Evolutionary conservation across 2,329 filamentous ascomycete genomes (phyloP).

Genomic region (Seiridium cupressi): DNA sequence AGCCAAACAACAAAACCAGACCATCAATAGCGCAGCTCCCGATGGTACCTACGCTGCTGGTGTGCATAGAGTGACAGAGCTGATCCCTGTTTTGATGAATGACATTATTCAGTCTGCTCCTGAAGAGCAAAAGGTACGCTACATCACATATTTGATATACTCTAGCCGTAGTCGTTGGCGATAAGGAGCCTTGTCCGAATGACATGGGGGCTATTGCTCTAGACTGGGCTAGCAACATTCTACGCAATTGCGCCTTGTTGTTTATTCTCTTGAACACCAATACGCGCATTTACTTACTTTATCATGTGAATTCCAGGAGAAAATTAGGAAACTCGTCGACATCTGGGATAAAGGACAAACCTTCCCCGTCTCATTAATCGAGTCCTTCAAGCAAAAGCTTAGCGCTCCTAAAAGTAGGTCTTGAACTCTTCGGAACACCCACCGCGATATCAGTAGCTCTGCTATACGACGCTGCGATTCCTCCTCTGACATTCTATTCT

Average conservation of each 20-base stretch:
- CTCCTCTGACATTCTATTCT: conserved; percentile 1
- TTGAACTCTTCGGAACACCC: conserved; percentile 7
- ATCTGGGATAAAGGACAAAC: conserved; percentile 97
- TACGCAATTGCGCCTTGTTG: neutral
- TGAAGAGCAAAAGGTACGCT: conserved; percentile 94
- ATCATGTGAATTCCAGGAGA: conserved; percentile 68
- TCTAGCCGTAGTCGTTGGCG: conserved; percentile 8
- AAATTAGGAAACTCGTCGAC: conserved; percentile 91
- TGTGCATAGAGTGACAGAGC: conserved; percentile 93
- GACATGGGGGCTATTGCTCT: too few species aligned
- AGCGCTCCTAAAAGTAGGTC: conserved; percentile 66
- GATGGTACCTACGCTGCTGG: conserved; percentile 94
- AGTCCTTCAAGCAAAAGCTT: conserved; percentile 79
- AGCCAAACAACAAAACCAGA: conserved; percentile 81
- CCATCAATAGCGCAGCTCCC: conserved; percentile 74
- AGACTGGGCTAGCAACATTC: neutral
- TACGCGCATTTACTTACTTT: conserved; percentile 34
- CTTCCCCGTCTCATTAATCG: conserved; percentile 78
- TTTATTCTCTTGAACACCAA: neutral
- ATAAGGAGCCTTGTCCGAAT: neutral
- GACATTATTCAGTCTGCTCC: conserved; percentile 88
- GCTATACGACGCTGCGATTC: too few species aligned
- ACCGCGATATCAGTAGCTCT: too few species aligned
- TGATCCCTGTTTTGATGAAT: conserved; percentile 91
- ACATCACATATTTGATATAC: conserved; percentile 28